Conservation (phyloP, 164 flowering plant species). For the Akebia trifoliata region DNA sequence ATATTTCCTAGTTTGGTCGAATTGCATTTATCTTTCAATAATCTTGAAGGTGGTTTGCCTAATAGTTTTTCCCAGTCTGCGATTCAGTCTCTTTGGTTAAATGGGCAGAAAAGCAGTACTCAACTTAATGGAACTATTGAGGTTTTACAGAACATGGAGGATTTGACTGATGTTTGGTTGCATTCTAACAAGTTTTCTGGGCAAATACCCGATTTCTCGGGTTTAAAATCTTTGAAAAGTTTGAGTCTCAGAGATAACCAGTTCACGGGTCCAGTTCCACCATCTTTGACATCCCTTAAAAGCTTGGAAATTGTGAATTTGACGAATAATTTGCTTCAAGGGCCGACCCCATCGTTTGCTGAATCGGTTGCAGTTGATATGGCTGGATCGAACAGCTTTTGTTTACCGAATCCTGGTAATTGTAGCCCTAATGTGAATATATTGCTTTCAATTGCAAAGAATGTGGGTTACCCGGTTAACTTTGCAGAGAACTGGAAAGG, state of each 20-base stretch:
- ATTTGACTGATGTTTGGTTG: slow-evolving; percentile 70
- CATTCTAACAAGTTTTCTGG: slow-evolving; percentile 72
- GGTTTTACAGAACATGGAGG: slow-evolving; percentile 69
- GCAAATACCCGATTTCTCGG: slow-evolving; percentile 76
- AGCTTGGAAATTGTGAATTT: slow-evolving; percentile 50
- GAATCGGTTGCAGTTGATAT: slow-evolving; percentile 45
- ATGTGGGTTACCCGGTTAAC: slow-evolving; percentile 49
- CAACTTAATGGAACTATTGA: slow-evolving; percentile 56
- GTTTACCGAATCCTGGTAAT: slow-evolving; percentile 41
- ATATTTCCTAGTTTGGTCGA: slow-evolving; percentile 49
- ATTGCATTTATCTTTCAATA: slow-evolving; percentile 63
- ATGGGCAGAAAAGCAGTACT: slow-evolving; percentile 48
- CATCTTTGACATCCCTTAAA: slow-evolving; percentile 41
- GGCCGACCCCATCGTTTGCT: slow-evolving; percentile 61
- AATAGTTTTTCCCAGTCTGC: slow-evolving; percentile 43
- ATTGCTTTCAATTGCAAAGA: slow-evolving; percentile 47
- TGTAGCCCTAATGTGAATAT: slow-evolving; percentile 58
- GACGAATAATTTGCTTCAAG: slow-evolving; percentile 84
- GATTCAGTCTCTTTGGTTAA: slow-evolving; percentile 77
- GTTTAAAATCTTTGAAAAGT: slow-evolving; percentile 34
- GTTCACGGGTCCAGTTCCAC: slow-evolving; percentile 79
- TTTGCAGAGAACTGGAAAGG: slow-evolving; percentile 73
- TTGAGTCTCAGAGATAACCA: slow-evolving; percentile 71
- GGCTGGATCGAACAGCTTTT: slow-evolving; percentile 20
- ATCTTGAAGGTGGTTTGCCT: slow-evolving; percentile 62